Base-by-base conservation (phyloP, 2,329 filamentous ascomycete species). In the Hyphodiscus sp. region DNA sequence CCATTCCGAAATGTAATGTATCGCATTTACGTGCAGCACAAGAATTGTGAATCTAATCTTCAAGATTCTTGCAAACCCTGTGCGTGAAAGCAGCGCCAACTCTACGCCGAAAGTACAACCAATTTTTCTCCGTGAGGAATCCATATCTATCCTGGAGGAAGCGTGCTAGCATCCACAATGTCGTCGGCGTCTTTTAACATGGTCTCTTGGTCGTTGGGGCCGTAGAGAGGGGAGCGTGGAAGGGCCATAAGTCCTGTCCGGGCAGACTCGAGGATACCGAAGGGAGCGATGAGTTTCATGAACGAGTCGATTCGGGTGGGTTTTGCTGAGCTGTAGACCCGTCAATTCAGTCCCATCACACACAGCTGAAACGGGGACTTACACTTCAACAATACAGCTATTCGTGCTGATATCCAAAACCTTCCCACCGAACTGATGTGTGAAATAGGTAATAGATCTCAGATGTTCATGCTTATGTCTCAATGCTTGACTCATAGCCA, bases 351-450 rank as follows among this genome's bases (percentile, higher is more conserved):
- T n/a, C 41, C 51, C n/a, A 47, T 18, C 8, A 18, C 9, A 41
- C 2, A 19, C 10, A 41, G 23, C 23, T 26, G 44, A 4, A 33
- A 23, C 18, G 16, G 10, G 49, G 50, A 81, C 87, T 80, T 81
- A 92, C 89, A 99, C 73, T 74, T 99, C 94, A 56, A 99, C 91
- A 71, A 97, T 97, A 74, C 94, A 97, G 75, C 95, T 97, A 74
- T 89, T 96, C 50, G 89, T 96, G 77, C 91, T 96, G 65, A 99
- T 97, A 72, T 99, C 94, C 65, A 99, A 73, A 23, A 99, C 89
- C 76, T 99, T 99, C 60, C 94, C 94, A 53, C 91, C 91, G 66
- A 99, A 99, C 68, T 99, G 94, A 75, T 99, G 94, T 18, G 92
- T 86, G 69, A 99, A 84, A 73, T 95, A 94, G 53, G 94, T 99